Evolutionary conservation across 2,329 filamentous ascomycete genomes (phyloP).

Genomic region (Graphiopsis chlorocephala): DNA sequence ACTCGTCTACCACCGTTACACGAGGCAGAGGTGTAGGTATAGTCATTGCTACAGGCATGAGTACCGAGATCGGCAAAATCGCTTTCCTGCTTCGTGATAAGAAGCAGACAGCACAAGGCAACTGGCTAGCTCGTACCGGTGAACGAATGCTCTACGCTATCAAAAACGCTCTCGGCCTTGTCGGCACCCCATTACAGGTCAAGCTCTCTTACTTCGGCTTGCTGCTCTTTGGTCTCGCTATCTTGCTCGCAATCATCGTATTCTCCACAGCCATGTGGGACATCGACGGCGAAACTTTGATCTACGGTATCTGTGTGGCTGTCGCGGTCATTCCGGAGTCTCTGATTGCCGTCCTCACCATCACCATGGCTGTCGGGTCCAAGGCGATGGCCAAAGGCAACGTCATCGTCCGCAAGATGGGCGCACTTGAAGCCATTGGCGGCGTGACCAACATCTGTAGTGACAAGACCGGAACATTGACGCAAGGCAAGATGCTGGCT

Average conservation of each 20-base stretch:
- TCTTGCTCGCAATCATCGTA: slow-evolving; percentile 67
- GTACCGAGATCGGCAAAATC: slow-evolving; percentile 67
- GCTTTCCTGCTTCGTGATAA: slow-evolving; percentile 43
- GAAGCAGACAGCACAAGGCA: slow-evolving; percentile 19
- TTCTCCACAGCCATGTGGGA: slow-evolving; percentile 57
- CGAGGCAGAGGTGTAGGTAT: slow-evolving; percentile 62
- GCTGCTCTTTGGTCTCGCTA: slow-evolving; percentile 70
- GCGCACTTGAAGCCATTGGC: slow-evolving; percentile 62
- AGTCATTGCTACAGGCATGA: slow-evolving; percentile 58
- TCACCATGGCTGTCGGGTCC: slow-evolving; percentile 63
- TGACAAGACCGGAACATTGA: slow-evolving; percentile 64
- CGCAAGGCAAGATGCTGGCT: slow-evolving; percentile 58
- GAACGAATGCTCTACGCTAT: slow-evolving; percentile 55
- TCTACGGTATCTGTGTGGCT: slow-evolving; percentile 49
- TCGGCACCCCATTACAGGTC: slow-evolving; percentile 76
- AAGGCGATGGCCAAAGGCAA: slow-evolving; percentile 62
- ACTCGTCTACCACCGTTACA: slow-evolving; percentile 62
- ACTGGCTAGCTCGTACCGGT: slow-evolving; percentile 18
- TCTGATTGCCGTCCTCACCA: slow-evolving; percentile 64
- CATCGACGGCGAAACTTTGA: slow-evolving; percentile 43
- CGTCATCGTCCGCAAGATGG: slow-evolving; percentile 63
- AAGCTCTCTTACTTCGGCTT: slow-evolving; percentile 84
- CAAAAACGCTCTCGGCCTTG: slow-evolving; percentile 39
- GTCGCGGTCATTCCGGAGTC: slow-evolving; percentile 50
- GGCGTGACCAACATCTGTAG: slow-evolving; percentile 67